These are phyloP conservation scores for Ustilago curta DNA, from an alignment of 1,284 basidiomycete genomes.

Conservation along the genomic window DNA sequence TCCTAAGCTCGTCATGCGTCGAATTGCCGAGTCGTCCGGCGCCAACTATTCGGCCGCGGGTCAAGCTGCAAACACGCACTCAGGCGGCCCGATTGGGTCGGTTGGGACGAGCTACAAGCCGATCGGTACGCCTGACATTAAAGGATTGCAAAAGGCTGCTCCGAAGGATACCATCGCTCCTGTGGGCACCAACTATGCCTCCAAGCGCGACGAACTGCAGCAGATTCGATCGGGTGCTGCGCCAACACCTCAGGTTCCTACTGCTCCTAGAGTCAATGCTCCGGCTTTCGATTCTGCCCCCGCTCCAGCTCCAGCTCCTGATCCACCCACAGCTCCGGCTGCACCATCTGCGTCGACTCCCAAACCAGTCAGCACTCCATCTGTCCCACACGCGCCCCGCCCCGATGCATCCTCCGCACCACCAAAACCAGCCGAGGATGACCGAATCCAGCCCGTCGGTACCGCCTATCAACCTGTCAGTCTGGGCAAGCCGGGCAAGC, in stretches of 20 bases:
- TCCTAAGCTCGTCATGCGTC: constrained; percentile 74
- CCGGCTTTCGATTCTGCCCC: constrained; percentile 42
- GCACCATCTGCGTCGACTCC: constrained; percentile 22
- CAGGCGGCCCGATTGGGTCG: constrained; percentile 58
- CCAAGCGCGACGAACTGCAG: constrained; percentile 62
- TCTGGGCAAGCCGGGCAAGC: constrained; percentile 66
- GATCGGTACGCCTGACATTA: constrained; percentile 66
- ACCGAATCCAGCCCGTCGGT: constrained; percentile 66
- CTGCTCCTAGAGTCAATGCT: constrained; percentile 33
- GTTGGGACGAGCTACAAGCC: constrained; percentile 66
- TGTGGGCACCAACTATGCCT: constrained; percentile 61
- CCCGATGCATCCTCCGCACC: constrained; percentile 29
- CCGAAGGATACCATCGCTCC: constrained; percentile 61
- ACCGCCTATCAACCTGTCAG: constrained; percentile 66
- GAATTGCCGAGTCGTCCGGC: constrained; percentile 90
- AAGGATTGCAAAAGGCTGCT: constrained; percentile 57
- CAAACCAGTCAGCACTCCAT: constrained; percentile 19
- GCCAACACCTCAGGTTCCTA: constrained; percentile 26
- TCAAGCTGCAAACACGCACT: constrained; percentile 63
- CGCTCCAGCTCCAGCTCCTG: constrained; percentile 31
- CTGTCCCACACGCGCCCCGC: constrained; percentile 32
- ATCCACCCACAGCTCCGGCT: constrained; percentile 21
- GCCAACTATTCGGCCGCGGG: constrained; percentile 80
- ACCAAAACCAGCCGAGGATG: constrained; percentile 62
- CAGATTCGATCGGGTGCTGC: constrained; percentile 58